Evolutionary conservation across 1,139 yeast species (phyloP), one percentile per base, ranked within the genome.

Genomic region (Groenewaldozyma auringiensis): DNA sequence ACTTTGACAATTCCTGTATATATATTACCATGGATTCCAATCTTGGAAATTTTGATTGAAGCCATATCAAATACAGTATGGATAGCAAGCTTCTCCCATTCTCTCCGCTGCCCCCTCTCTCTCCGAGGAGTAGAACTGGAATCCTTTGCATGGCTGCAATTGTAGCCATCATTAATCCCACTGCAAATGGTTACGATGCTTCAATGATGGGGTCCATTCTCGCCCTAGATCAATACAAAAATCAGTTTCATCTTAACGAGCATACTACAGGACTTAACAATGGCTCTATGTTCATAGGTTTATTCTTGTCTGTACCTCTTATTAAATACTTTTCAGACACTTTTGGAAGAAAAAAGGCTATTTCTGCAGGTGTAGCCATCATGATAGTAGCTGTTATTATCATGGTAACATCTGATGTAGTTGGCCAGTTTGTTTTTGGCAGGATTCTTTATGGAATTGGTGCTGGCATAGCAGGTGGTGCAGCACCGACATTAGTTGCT

Each of bases 391-490:
- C 76, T 27, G 66, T 70, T 22, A 61, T 69, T 18, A 57, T 74
- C 42, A 77, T 73, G 58, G 72, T 76, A 34, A 63, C 64, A 38
- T 62, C 76, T 18, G 62, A 62, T 40, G 65, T 67, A 46, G 63
- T 64, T 46, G 69, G 65, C 6, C 66, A 70, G 56, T 71, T 72
- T 54, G 55, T 71, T 41, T 60, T 57, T 31, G 55, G 70, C 1
- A 63, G 77, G 57, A 48, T 71, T 21, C 52, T 72, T 34, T 51
- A 71, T 46, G 77, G 77, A 35, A 51, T 68, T 39, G 76, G 75
- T 13, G 53, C 62, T 36, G 64, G 65, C 37, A 52, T 60, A 27
- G 47, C 67, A 43, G 64, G 70, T 2, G 55, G 60, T 21, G 67
- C 71, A 17, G 66, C 71, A 18, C 65, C 74, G n/a, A 53, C 71